phyloP scores from a whole-genome alignment of 345 rosid genomes.

The Zanthoxylum bungeanum region DNA sequence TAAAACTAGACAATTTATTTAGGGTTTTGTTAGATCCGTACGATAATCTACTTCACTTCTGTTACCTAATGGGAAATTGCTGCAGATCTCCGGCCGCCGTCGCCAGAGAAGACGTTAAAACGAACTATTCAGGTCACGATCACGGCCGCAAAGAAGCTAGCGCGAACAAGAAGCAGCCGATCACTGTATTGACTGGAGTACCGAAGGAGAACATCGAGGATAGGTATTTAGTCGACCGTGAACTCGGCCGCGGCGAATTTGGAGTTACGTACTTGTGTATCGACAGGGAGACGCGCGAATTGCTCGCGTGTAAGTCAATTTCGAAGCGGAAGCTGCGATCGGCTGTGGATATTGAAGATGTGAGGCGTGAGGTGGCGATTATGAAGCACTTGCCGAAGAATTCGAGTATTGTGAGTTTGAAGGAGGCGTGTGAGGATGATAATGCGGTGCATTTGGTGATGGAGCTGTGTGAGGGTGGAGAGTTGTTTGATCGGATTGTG shows the following conservation, averaged over 20 bases:
- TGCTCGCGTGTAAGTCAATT: conserved; percentile 92
- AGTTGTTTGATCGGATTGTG: conserved; percentile 97
- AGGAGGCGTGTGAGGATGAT: conserved; percentile 97
- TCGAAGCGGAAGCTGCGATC: conserved; percentile 96
- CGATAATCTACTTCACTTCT: not conserved
- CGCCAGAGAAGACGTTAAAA: conserved; percentile 94
- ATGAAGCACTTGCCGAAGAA: conserved; percentile 90
- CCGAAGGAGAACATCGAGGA: conserved; percentile 93
- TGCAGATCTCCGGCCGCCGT: conserved; percentile 99
- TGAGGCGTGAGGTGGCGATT: conserved; percentile 94
- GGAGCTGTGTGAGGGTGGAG: conserved; percentile 99
- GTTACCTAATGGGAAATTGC: conserved; percentile 78
- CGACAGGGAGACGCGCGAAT: conserved; percentile 68
- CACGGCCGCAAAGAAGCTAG: conserved; percentile 54
- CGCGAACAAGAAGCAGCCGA: conserved; percentile 62
- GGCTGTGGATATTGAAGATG: conserved; percentile 89
- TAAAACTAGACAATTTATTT: conserved; percentile 16
- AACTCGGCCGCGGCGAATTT: conserved; percentile 98
- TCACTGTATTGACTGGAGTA: conserved; percentile 69
- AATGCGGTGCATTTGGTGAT: conserved; percentile 97
- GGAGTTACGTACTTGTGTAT: conserved; percentile 97
- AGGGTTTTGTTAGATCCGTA: conserved; percentile 32
- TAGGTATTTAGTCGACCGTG: conserved; percentile 82
- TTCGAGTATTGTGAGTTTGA: conserved; percentile 85
- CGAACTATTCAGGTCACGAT: conserved; percentile 68